Base-by-base conservation (phyloP, 2,329 filamentous ascomycete species). In the Talaromyces sp. region DNA sequence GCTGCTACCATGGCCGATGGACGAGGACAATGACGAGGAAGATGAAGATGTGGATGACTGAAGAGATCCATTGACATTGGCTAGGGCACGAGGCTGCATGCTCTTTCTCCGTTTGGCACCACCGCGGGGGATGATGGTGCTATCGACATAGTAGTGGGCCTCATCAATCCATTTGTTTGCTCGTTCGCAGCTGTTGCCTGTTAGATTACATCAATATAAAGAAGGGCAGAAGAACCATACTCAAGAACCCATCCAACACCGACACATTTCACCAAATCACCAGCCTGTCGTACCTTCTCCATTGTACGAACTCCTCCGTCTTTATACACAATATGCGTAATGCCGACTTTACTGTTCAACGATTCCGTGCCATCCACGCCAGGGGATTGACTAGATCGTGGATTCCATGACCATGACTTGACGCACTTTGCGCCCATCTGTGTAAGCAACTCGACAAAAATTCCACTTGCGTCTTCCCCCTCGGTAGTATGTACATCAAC, bases 311-410 rank as follows among this genome's bases (percentile, higher is more conserved):
- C 89, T 49, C 88, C 88, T 54, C 93, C 93, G 73, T 96, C 93
- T 76, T 96, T 97, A 82, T 89, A 97, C 7, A 97, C 87, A 8
- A 97, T 90, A 73, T 97, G 93, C 0, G 92, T 96, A 71, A 96
- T 91, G 5, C 89, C 90, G 66, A 92, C 81, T 74, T 87, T 90
- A 19, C 60, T 62, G 14, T 14, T 56, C 58, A 72, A 71, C 14
- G 78, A 73, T 58, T 72, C 74, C 5, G 74, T 68, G 10, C 76
- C 73, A n/a, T 68, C 70, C 2, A 69, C 71, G 52, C 75, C 76
- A 7, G 75, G 76, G 6, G 74, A 76, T 22, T 78, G 60, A 67
- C 79, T 81, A 19, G 76, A 70, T n/a, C 76, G 72, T n/a, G 87
- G 86, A 72, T 89, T 89, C 89, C 90, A 93, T 52, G 82, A 81